A percentile compares a stretch with the other conserved stretches of the same genome.
phyloP scores from a whole-genome alignment of 257 asterid genomes.

The Jasminum sambac region DNA sequence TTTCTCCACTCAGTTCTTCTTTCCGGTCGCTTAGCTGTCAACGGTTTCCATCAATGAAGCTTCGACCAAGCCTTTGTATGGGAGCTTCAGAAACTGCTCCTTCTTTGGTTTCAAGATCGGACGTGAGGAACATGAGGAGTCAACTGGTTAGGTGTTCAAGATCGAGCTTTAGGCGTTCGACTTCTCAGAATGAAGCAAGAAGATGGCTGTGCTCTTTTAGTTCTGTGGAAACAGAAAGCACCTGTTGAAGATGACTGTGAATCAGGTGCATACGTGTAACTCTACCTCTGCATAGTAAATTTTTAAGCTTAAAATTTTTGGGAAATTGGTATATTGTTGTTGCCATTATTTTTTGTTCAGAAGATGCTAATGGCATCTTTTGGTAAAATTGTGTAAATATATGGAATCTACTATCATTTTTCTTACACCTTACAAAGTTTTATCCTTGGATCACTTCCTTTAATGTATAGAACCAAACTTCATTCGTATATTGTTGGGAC shows the following conservation, averaged over 20 bases:
- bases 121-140: slow-evolving; percentile 25
- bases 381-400: slow-evolving; percentile 21
- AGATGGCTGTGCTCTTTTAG: slow-evolving; percentile 72
- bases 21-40: slow-evolving; percentile 69
- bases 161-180: slow-evolving; percentile 52
- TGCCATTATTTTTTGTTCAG: slow-evolving; percentile 7
- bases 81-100: slow-evolving; percentile 62
- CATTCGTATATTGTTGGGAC: too few relatives aligned
- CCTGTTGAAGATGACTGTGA: slow-evolving; percentile 38
- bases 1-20: slow-evolving; percentile 55
- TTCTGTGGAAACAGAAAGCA: slow-evolving; percentile 52
- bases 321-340: slow-evolving; percentile 7
- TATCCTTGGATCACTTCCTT: background rate
- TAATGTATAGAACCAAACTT: too few relatives aligned
- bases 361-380: slow-evolving; percentile 4
- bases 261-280: slow-evolving; percentile 3
- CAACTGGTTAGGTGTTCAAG: slow-evolving; percentile 50
- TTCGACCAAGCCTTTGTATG: slow-evolving; percentile 57
- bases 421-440: background rate
- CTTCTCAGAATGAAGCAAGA: slow-evolving; percentile 53
- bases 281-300: background rate
- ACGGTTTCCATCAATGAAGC: slow-evolving; percentile 48
- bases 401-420: slow-evolving; percentile 15
- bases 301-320: slow-evolving; percentile 13
- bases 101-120: slow-evolving; percentile 43